Evolutionary conservation across 2,329 filamentous ascomycete genomes (phyloP).

Genomic region (Botrytis pseudocinerea): DNA sequence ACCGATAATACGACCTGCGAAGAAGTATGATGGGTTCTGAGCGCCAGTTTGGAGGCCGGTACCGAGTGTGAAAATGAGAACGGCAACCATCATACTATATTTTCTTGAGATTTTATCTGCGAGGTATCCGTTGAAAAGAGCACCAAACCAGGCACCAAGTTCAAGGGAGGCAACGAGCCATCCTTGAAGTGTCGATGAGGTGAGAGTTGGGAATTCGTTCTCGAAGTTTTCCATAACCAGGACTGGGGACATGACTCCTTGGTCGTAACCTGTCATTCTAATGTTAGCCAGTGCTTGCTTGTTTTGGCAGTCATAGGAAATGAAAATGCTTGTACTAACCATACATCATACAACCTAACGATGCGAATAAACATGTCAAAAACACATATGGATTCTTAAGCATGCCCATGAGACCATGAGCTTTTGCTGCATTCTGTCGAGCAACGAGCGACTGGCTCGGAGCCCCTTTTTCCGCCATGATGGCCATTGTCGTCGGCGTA

Average conservation of each 20-base stretch:
- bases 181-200: constrained; percentile 40
- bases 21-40: constrained; percentile 53
- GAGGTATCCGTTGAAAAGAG: constrained; percentile 34
- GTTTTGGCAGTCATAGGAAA: neutral
- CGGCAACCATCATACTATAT: constrained; percentile 53
- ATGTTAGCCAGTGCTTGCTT: neutral
- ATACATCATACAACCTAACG: constrained; percentile 37
- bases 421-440: constrained; percentile 43
- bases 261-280: constrained; percentile 35
- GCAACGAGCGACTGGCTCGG: constrained; percentile 43
- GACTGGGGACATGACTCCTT: constrained; percentile 42
- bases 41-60: constrained; percentile 48
- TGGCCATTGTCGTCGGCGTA: constrained; percentile 4
- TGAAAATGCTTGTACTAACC: constrained; percentile 26
- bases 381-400: constrained; percentile 46
- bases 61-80: constrained; percentile 52
- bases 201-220: constrained; percentile 41
- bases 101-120: constrained; percentile 54
- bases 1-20: constrained; percentile 51
- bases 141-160: constrained; percentile 42
- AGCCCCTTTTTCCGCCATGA: constrained; percentile 3
- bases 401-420: constrained; percentile 44
- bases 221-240: constrained; percentile 44
- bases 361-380: constrained; percentile 42
- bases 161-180: constrained; percentile 42